These are phyloP conservation scores for Thelephora ganbajun DNA, from an alignment of 768 basidiomycete species.

Conservation along the genomic window DNA sequence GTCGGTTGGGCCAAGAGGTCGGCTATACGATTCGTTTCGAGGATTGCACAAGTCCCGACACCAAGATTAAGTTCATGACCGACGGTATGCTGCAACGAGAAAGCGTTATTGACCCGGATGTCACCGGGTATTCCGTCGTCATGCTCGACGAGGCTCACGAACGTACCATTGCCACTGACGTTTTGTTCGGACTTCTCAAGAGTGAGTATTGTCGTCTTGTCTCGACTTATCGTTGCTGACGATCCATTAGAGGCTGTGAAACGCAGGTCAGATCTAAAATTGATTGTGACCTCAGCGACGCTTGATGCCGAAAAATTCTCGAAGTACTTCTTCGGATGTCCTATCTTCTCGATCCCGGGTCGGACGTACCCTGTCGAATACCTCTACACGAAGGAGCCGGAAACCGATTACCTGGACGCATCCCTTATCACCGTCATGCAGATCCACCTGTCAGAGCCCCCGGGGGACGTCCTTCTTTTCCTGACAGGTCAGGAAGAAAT, in stretches of 20 bases:
- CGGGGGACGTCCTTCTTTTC: constrained; percentile 93
- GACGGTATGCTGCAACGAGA: constrained; percentile 99
- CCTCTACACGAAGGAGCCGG: constrained; percentile 98
- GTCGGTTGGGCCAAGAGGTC: constrained; percentile 92
- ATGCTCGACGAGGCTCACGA: constrained; percentile 99
- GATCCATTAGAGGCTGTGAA: constrained; percentile 71
- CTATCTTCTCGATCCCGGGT: constrained; percentile 99
- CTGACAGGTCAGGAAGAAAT: constrained; percentile 98
- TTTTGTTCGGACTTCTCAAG: constrained; percentile 90
- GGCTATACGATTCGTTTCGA: constrained; percentile 99
- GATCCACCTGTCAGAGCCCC: constrained; percentile 96
- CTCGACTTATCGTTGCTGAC: too few species aligned
- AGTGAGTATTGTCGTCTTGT: constrained; percentile 30
- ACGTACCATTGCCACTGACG: constrained; percentile 96
- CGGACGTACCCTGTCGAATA: constrained; percentile 97
- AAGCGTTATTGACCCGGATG: constrained; percentile 89
- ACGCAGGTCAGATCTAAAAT: constrained; percentile 86
- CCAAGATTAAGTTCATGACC: constrained; percentile 99
- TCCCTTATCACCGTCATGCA: constrained; percentile 99
- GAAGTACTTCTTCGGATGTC: constrained; percentile 96
- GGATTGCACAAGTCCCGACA: constrained; percentile 97
- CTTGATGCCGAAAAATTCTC: constrained; percentile 99
- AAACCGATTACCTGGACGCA: constrained; percentile 93
- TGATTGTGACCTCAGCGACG: constrained; percentile 97
- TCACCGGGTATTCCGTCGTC: constrained; percentile 84